Base-by-base conservation (phyloP, 176 grass and related monocot species). In the Aegilops longissima region DNA sequence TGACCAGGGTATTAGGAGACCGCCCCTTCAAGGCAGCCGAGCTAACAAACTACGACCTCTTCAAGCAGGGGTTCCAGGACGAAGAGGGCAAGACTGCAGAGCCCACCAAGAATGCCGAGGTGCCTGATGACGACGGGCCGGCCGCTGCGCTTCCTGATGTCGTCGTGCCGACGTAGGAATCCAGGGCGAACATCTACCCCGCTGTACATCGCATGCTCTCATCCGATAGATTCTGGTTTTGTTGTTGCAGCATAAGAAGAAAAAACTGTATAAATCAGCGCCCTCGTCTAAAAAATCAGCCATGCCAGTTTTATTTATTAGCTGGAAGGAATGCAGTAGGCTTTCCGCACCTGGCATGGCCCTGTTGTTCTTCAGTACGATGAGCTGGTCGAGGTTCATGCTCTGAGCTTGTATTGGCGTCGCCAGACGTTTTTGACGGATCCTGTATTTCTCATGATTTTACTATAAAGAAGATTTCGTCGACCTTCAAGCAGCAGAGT, bases 21-120 rank as follows among this genome's bases (percentile, higher is more conserved):
- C 92, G 92, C 5, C 97, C 94, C 24, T 99, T 99, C 89, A 96
- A 94, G 71, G 14, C 92, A 31, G 13, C 11, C 5, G 93, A 96
- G 70, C 86, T 83, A 33, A 96, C 86, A 6, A 98, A 98, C 73
- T 98, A 96, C 6, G 94, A 98, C 80, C 70, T 89, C 14, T 96
- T 92, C 82, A 98, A 92, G 75, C 90, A 89, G 58, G 96, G 96
- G 24, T 94, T 98, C 76, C 84, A 86, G 76, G 88, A 88, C 27
- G 85, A 92, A 35, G 90, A 91, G 6, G 67, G 56, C 62, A 94
- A 94, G 83, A 87, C 31, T 67, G 59, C 79, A 61, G 80, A 36
- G 16, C 30, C 63, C 1, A 56, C 82, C 0, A 81, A 92, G 66
- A 80, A 82, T 12, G 25, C 87, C 2, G 80, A 86, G 1, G 85